Conservation (phyloP, 148 eudicot genomes). For the Cornus kousa region DNA sequence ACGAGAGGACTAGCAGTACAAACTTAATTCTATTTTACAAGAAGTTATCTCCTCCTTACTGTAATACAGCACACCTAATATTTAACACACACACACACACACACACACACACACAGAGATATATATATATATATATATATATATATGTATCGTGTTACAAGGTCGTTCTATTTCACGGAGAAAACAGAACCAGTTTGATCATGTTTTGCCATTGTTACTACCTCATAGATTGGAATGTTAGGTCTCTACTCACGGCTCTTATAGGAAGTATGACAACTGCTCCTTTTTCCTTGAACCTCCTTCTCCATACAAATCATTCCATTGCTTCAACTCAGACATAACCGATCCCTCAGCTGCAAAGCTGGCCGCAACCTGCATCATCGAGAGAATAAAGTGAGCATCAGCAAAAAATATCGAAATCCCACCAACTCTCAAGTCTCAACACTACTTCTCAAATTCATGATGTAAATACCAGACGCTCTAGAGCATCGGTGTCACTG, state of each 20-base stretch:
- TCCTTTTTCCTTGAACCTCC: constrained; percentile 94
- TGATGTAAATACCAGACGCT: too few species aligned
- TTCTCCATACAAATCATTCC: constrained; percentile 87
- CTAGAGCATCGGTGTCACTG: too few species aligned
- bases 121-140: too few species aligned
- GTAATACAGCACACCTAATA: background rate
- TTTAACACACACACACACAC: too few species aligned
- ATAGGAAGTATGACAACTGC: constrained; percentile 76
- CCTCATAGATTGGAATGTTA: too few species aligned
- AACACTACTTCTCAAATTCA: too few species aligned
- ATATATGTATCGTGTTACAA: background rate
- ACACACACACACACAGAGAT: too few species aligned
- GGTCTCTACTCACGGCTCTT: background rate
- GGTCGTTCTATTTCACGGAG: background rate
- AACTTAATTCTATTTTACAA: background rate
- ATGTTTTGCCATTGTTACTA: too few species aligned
- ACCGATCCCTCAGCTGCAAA: constrained; percentile 68
- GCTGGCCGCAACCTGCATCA: constrained; percentile 82
- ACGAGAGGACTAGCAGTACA: too few species aligned
- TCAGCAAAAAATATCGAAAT: background rate
- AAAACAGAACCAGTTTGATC: too few species aligned
- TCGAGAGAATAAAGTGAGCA: background rate
- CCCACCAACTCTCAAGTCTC: background rate
- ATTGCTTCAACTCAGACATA: constrained; percentile 77
- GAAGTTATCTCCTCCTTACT: too few species aligned